Evolutionary conservation across 106 monocot genomes (phyloP), one percentile per base, ranked within the genome.

Genomic region (Allium fistulosum): DNA sequence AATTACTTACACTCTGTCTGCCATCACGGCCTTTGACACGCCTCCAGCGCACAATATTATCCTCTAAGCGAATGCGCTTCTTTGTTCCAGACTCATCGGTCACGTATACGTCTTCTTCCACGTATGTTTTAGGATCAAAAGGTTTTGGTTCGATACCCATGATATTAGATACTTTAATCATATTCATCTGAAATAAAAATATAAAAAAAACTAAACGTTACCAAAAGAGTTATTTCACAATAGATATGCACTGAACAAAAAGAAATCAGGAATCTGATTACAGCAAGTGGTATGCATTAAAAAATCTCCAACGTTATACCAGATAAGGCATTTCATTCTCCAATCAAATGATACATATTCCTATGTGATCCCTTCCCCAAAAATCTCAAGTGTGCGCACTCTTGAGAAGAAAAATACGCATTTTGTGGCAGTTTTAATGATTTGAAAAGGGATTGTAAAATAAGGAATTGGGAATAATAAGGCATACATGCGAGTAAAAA

Each of bases 1-100:
- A 13, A 53, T 62, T n/a, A 78, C 92, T 84, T 84, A 97, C 97
- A 67, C 79, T 78, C n/a, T 17, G 37, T 63, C 84, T 80, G 67
- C 97, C 97, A 82, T 89, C 89, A 75, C 84, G 89, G 75, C 83
- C 92, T 72, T 77, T 83, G 48, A 90, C 77, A 59, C 63, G 70
- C 85, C 97, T 92, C 89, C 92, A 97, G 8, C 92, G 88, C 53
- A 97, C 89, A 77, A 97, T 92, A 79, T 97, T 97, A 73, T 97
- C 97, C 72, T 97, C 92, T 46, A 97, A 77, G 15, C 97, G 85
- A 77, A 97, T 97, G 11, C 88, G 85, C 74, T 97, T 97, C 77
- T 86, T 86, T 2, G 70, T 62, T 57, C 95, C 95, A 68, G 88
- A 88, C 76, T 96, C 95, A 80, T 96, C 95, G 6, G 91, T 96